Percentiles rank a stretch among this genome's conserved stretches.
Evolutionary conservation across 116 monocot genomes (phyloP).

Genomic region (Papilionanthe hybrid): DNA sequence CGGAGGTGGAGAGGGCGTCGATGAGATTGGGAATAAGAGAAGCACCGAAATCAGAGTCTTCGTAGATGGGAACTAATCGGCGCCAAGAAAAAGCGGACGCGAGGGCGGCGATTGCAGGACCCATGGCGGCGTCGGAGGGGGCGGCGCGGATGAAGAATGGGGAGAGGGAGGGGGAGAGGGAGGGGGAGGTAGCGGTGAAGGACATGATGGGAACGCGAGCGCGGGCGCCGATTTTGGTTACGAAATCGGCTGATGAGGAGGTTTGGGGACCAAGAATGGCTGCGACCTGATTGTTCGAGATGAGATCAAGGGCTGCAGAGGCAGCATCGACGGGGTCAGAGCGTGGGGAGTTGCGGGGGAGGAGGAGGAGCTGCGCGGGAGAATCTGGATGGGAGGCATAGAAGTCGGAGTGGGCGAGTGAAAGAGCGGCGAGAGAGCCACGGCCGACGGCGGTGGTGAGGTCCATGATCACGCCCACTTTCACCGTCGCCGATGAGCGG

Average conservation of each 20-base stretch:
- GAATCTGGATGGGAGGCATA: conserved; percentile 34
- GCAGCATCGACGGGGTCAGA: neutral
- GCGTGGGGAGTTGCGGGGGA: conserved; percentile 10
- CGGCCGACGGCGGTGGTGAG: conserved; percentile 23
- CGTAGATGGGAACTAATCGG: conserved; percentile 42
- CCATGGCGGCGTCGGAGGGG: conserved; percentile 21
- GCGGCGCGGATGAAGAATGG: conserved; percentile 40
- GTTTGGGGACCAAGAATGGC: conserved; percentile 44
- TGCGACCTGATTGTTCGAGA: conserved; percentile 13
- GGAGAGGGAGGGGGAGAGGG: conserved; percentile 11
- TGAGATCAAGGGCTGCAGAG: conserved; percentile 42
- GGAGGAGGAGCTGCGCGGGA: conserved; percentile 30
- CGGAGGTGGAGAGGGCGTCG: conserved; percentile 27
- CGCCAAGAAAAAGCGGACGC: conserved; percentile 32
- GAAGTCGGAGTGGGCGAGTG: conserved; percentile 58
- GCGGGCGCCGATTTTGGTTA: conserved; percentile 24
- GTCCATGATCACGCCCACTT: conserved; percentile 49
- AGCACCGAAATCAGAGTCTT: conserved; percentile 40
- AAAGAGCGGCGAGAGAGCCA: conserved; percentile 18
- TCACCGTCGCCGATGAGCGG: neutral
- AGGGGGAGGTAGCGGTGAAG: conserved; percentile 35
- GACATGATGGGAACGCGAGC: conserved; percentile 34
- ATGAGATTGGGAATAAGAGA: conserved; percentile 39
- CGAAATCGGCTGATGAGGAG: conserved; percentile 32
- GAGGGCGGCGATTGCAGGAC: conserved; percentile 29